Conservation (phyloP, 2,329 filamentous ascomycete genomes). For the Penicillium sp. region DNA sequence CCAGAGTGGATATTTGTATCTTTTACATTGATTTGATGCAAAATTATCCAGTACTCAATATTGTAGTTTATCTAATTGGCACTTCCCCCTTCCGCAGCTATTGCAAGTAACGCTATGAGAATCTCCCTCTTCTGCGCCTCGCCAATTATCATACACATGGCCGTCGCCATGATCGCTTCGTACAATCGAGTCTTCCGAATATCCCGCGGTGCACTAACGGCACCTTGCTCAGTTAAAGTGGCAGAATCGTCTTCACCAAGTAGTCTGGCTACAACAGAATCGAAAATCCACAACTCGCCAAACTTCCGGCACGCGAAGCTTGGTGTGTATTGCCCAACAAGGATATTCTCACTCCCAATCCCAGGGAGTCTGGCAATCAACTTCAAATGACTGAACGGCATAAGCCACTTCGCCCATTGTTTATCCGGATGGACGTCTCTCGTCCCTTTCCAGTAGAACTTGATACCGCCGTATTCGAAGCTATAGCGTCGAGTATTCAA, state of each 20-base stretch:
- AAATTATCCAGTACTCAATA: too few relatives aligned
- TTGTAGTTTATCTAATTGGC: too few relatives aligned
- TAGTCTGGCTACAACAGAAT: constrained; percentile 5
- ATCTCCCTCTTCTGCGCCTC: constrained; percentile 12
- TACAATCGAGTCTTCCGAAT: constrained; percentile 3
- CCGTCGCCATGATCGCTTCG: constrained; percentile 13
- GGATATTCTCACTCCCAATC: background rate
- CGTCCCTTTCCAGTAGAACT: constrained; percentile 1
- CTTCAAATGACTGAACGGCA: background rate
- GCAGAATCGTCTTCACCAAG: background rate
- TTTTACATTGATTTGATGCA: too few relatives aligned
- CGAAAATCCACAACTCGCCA: constrained; percentile 10
- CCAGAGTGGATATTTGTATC: background rate
- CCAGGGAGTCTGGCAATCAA: background rate
- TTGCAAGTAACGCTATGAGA: background rate
- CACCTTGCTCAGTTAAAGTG: background rate
- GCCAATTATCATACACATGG: constrained; percentile 19
- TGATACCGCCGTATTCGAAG: constrained; percentile 9
- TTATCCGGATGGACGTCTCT: background rate
- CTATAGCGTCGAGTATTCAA: constrained; percentile 4
- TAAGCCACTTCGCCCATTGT: background rate
- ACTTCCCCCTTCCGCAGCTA: background rate
- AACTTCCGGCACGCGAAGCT: constrained; percentile 2
- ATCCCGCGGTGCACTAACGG: background rate
- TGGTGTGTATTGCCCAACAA: background rate